These are phyloP conservation scores for Actinomucor elegans DNA, from an alignment of 371 early-diverging fungal species.

Conservation along the genomic window DNA sequence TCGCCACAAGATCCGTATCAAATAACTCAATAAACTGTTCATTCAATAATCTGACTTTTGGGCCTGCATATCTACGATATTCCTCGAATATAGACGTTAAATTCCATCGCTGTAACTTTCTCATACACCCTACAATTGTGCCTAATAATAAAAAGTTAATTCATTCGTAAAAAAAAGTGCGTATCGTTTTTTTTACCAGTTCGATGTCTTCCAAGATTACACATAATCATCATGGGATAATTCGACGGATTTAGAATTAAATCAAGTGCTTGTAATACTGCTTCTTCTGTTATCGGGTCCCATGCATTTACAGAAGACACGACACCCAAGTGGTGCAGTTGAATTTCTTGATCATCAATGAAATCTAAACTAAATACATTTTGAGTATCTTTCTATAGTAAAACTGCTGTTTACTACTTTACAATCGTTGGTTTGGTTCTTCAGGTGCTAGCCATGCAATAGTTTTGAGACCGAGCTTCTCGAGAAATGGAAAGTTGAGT, in stretches of 20 bases:
- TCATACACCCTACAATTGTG: constrained; percentile 94
- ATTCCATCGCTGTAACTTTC: constrained; percentile 97
- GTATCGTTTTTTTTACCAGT: constrained; percentile 67
- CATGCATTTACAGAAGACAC: constrained; percentile 84
- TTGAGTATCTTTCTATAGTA: not conserved
- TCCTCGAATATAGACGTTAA: constrained; percentile 97
- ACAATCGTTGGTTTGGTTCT: constrained; percentile 93
- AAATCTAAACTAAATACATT: constrained; percentile 74
- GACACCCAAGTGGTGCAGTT: constrained; percentile 82
- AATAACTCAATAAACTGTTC: constrained; percentile 96
- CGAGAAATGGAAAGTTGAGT: constrained; percentile 95
- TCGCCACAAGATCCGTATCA: constrained; percentile 90
- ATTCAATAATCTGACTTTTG: constrained; percentile 90
- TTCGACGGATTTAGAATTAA: constrained; percentile 85
- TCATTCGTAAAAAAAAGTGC: not conserved
- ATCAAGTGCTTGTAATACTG: constrained; percentile 88
- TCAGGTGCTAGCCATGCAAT: constrained; percentile 94
- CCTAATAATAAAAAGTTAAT: constrained; percentile 43
- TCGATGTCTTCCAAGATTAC: constrained; percentile 94
- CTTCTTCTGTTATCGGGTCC: constrained; percentile 96
- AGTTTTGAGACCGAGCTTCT: constrained; percentile 89
- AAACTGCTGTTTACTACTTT: constrained; percentile 11
- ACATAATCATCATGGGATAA: constrained; percentile 96
- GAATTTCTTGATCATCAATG: constrained; percentile 95
- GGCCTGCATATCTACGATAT: constrained; percentile 95